Evolutionary conservation across 2,329 filamentous ascomycete genomes (phyloP).

Genomic region (Polychaeton citri): DNA sequence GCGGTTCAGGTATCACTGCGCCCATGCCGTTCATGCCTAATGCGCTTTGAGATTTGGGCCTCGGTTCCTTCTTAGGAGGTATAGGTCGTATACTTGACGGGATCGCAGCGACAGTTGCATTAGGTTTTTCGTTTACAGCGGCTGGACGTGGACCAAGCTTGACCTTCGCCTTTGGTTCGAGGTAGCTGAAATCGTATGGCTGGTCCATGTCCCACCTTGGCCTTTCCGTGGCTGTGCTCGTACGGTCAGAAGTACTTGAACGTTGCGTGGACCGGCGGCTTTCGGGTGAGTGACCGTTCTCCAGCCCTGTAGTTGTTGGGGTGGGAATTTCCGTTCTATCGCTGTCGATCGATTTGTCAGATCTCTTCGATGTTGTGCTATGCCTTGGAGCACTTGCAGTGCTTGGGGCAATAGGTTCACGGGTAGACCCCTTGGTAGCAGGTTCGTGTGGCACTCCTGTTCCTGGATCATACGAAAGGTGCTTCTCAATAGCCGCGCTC

Average conservation of each 20-base stretch:
- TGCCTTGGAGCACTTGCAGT: too few relatives aligned
- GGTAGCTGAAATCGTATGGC: conserved; percentile 31
- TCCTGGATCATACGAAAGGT: too few relatives aligned
- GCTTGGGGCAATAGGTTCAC: too few relatives aligned
- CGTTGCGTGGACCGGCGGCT: conserved; percentile 2
- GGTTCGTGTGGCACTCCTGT: too few relatives aligned
- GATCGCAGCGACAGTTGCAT: conserved; percentile 36
- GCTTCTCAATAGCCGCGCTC: too few relatives aligned
- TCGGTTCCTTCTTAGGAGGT: conserved; percentile 15
- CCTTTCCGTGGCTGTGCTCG: conserved; percentile 2
- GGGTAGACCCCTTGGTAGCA: too few relatives aligned
- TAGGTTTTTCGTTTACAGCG: conserved; percentile 21
- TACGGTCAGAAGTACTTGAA: conserved; percentile 1
- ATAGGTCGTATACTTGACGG: conserved; percentile 13
- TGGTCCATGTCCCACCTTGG: conserved; percentile 33
- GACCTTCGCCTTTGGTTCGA: conserved; percentile 58
- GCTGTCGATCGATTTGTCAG: neutral
- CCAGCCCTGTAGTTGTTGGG: neutral
- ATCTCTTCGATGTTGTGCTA: too few relatives aligned
- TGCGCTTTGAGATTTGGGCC: conserved; percentile 23
- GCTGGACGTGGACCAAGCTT: conserved; percentile 82
- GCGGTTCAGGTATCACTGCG: conserved; percentile 12
- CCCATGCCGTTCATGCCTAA: conserved; percentile 3
- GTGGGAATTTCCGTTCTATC: neutral
- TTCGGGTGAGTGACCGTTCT: neutral